These are phyloP conservation scores for Multifurca ochricompacta DNA, from an alignment of 768 basidiomycete genomes.

Conservation along the genomic window DNA sequence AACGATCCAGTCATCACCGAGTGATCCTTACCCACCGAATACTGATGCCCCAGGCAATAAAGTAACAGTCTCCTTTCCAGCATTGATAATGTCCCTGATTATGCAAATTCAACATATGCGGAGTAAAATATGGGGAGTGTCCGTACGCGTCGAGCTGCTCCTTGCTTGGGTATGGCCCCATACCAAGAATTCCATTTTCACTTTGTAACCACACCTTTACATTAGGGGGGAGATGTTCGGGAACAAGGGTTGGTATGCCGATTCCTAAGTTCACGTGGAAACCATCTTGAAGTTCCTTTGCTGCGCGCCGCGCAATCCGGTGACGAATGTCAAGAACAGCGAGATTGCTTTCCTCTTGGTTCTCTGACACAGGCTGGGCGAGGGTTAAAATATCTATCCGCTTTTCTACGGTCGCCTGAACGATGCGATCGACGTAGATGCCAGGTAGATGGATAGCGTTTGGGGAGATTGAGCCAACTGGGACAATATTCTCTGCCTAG, in stretches of 20 bases:
- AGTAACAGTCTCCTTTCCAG: constrained; percentile 92
- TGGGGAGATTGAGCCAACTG: constrained; percentile 72
- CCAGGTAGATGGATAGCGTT: constrained; percentile 77
- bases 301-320: constrained; percentile 78
- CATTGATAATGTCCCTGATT: constrained; percentile 81
- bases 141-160: constrained; percentile 75
- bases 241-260: constrained; percentile 86
- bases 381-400: constrained; percentile 69
- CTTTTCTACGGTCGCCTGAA: constrained; percentile 68
- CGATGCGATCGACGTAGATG: constrained; percentile 85
- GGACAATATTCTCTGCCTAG: constrained; percentile 85
- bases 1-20: neutral
- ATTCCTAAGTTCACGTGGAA: constrained; percentile 87
- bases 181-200: constrained; percentile 84
- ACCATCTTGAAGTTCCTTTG: constrained; percentile 82
- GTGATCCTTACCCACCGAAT: constrained; percentile 52
- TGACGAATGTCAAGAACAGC: constrained; percentile 49
- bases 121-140: neutral
- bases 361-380: constrained; percentile 36
- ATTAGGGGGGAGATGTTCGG: constrained; percentile 64
- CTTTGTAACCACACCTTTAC: constrained; percentile 86
- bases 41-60: constrained; percentile 85
- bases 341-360: constrained; percentile 41
- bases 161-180: constrained; percentile 84
- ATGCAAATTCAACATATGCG: neutral